Evolutionary conservation across 192 early-diverging fungal genomes (phyloP), one percentile per base, ranked within the genome.

Genomic region (Mortierella claussenii): DNA sequence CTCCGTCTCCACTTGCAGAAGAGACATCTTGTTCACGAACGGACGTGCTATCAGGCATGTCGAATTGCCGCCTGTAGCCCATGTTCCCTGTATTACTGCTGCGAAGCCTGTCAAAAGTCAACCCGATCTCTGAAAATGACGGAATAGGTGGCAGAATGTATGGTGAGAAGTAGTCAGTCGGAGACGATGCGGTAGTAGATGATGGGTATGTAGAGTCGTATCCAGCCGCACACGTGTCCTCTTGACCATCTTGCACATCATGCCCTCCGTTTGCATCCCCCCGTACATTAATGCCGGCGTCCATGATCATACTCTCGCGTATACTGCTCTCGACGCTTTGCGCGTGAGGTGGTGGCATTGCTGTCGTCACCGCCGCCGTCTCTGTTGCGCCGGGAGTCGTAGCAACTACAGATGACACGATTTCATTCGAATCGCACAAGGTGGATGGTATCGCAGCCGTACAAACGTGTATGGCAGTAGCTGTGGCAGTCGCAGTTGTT

Each of bases 131-230:
- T 17, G 73, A 45, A 45, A 76, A 76, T 28, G 63, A 52, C 0
- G 73, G 64, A 13, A 76, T 76, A 0, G 73, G 73, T 2, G 73
- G 73, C 8, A 76, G 58, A 15, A 67, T 37, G 44, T 52, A 76
- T 2, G 64, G 40, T 21, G 73, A 28, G 13, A 65, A 60, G 17
- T 66, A 52, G 20, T 75, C 62, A 10, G 48, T 59, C 3, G 61
- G 42, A 9, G 61, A 65, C 11, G 69, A 53, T 27, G 37, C 37
- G n/a, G 36, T 26, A 17, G 61, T 59, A 3, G 61, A 53, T 20
- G 37, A 13, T 40, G 55, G 46, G 33, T 43, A 52, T 12, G 42
- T 31, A 32, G 55, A 53, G 5, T 69, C 55, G 18, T 37, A 13
- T 28, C 47, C 46, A 3, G 43, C 40, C 33, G 23, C 4, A 27